A percentile compares a stretch with the other conserved stretches of the same genome.
phyloP scores from a whole-genome alignment of 805 yeast genomes.

The Barnettozyma vustinii region DNA sequence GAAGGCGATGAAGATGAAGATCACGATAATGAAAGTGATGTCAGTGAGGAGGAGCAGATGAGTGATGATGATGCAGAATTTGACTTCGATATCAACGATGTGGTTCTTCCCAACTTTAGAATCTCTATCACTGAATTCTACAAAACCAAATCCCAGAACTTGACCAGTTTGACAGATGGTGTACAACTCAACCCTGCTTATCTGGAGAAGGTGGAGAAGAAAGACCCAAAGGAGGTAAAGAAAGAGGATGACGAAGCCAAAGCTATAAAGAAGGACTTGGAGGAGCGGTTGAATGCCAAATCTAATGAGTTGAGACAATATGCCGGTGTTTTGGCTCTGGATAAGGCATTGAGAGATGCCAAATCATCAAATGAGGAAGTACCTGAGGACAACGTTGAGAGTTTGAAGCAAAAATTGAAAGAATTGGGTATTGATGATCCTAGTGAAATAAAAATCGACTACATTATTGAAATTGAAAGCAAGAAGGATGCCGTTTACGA shows the following conservation, averaged over 20 bases:
- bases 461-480: slow-evolving; percentile 17
- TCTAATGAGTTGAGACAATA: slow-evolving; percentile 34
- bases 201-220: neutral
- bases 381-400: slow-evolving; percentile 27
- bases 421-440: slow-evolving; percentile 37
- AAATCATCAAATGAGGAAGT: slow-evolving; percentile 33
- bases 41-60: slow-evolving; percentile 51
- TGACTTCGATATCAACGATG: slow-evolving; percentile 33
- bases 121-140: slow-evolving; percentile 30
- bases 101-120: slow-evolving; percentile 22
- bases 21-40: slow-evolving; percentile 21
- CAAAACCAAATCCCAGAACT: slow-evolving; percentile 11
- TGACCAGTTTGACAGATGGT: slow-evolving; percentile 8
- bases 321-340: slow-evolving; percentile 53
- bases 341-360: slow-evolving; percentile 56
- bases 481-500: slow-evolving; percentile 16
- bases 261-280: slow-evolving; percentile 8
- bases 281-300: slow-evolving; percentile 1
- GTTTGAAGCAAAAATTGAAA: slow-evolving; percentile 28
- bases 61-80: slow-evolving; percentile 43
- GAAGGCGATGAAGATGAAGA: slow-evolving; percentile 20
- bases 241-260: slow-evolving; percentile 3
- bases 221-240: neutral
- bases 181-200: neutral
- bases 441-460: slow-evolving; percentile 21